Evolutionary conservation across 768 basidiomycete genomes (phyloP).

Genomic region (Termitomyces sp.): DNA sequence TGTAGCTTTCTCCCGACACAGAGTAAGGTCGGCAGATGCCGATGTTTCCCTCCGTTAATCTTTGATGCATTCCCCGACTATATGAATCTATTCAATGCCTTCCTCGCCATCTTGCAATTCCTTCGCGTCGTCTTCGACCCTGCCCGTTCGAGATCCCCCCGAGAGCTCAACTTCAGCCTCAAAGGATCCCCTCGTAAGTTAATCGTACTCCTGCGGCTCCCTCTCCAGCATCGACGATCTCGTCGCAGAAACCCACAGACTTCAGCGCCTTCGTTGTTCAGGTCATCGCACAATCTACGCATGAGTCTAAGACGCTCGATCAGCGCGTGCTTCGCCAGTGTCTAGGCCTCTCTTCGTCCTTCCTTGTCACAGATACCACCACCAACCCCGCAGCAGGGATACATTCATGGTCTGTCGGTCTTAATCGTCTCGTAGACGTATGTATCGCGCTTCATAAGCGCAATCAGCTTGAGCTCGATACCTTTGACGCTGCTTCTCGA

Average conservation of each 20-base stretch:
- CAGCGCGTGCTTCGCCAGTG: conserved; percentile 62
- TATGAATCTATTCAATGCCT: conserved; percentile 8
- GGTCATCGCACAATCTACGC: conserved; percentile 50
- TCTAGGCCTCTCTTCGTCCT: conserved; percentile 72
- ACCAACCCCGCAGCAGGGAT: conserved; percentile 58
- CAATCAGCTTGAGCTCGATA: conserved; percentile 72
- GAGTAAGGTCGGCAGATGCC: conserved; percentile 10
- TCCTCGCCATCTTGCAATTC: conserved; percentile 9
- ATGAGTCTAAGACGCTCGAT: conserved; percentile 44
- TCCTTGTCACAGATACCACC: conserved; percentile 70
- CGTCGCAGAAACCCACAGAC: conserved; percentile 42
- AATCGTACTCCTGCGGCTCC: not conserved
- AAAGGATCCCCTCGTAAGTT: conserved; percentile 12
- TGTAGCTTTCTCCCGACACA: not conserved
- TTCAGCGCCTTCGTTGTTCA: conserved; percentile 59
- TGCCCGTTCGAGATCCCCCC: not conserved
- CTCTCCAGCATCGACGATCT: not conserved
- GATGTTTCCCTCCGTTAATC: not conserved
- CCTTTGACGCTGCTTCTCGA: conserved; percentile 65
- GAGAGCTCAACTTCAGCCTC: not conserved
- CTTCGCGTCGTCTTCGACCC: conserved; percentile 9
- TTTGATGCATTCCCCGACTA: not conserved
- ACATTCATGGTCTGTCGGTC: conserved; percentile 61
- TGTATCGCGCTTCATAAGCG: conserved; percentile 66
- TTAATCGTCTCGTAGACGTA: conserved; percentile 68